These are phyloP conservation scores for Pyracantha coccinea DNA, from an alignment of 331 rosid species.

Conservation along the genomic window DNA sequence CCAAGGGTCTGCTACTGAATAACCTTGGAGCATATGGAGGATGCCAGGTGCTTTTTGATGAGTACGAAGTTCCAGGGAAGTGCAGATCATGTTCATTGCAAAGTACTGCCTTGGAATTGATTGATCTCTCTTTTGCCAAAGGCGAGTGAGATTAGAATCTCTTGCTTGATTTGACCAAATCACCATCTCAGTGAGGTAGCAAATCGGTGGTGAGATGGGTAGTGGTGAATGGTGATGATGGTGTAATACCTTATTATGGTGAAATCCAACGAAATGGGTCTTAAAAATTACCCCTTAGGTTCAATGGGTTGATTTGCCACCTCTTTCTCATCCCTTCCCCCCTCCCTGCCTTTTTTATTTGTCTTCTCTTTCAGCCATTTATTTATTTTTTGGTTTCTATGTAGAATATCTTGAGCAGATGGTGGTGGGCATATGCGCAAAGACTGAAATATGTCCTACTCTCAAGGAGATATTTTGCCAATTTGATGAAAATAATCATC, in stretches of 20 bases:
- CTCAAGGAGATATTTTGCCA: slow-evolving; percentile 5
- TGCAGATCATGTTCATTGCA: slow-evolving; percentile 28
- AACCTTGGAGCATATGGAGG: slow-evolving; percentile 86
- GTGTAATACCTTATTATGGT: no score
- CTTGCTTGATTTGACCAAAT: background rate
- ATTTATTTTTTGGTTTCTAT: background rate
- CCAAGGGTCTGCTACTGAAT: slow-evolving; percentile 85
- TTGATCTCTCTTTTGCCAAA: slow-evolving; percentile 12
- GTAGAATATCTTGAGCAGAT: slow-evolving; percentile 15
- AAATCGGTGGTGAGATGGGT: no score
- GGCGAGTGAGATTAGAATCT: background rate
- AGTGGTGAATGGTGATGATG: no score
- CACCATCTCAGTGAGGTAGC: no score
- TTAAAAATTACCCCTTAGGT: no score
- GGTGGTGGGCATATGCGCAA: slow-evolving; percentile 9
- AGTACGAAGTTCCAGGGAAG: slow-evolving; percentile 71
- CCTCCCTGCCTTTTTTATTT: no score
- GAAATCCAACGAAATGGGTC: no score
- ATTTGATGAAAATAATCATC: slow-evolving; percentile 16
- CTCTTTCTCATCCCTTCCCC: no score
- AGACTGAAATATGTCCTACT: slow-evolving; percentile 18
- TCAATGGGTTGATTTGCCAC: no score
- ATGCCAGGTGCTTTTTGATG: slow-evolving; percentile 85
- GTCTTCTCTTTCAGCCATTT: background rate
- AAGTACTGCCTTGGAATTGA: background rate